Evolutionary conservation across 495 filamentous ascomycete species (phyloP), one percentile per base, ranked within the genome.

Genomic region (Neurospora sp.): DNA sequence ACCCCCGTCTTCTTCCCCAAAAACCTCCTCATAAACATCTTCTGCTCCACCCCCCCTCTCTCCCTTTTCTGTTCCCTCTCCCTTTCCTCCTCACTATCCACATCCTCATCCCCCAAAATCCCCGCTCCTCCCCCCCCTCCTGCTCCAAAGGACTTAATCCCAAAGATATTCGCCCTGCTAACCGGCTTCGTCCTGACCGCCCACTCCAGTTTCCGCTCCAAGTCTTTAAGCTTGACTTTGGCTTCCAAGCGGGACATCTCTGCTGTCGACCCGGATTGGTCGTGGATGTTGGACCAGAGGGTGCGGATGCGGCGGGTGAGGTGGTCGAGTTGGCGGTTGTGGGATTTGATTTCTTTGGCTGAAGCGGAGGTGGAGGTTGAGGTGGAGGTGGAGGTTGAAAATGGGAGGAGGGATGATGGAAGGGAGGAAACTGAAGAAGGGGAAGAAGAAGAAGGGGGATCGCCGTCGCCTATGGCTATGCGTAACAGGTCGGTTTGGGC

Each of bases 221-320:
- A 78, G 3, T 89, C 82, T 76, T 96, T 91, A 7, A 97, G 82
- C 31, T 85, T 86, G 61, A 88, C 86, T 78, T 96, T 95, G 0
- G 91, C 90, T 70, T 94, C 86, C 65, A 92, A 90, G 22, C 92
- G 86, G 20, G 88, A 88, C 71, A 94, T 86, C 78, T 90, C 87
- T 8, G 90, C 87, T 35, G 91, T 90, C 6, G 53, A 65, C 3
- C 22, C 53, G 37, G 92, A 92, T 1, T 89, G 86, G 77, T 94
- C 93, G 72, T 89, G 83, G 72, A 98, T 97, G 8, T 83, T 84
- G 18, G 86, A 87, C 78, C 90, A 91, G 61, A 96, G 87, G 27
- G 81, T 79, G 74, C 90, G 92, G 70, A 98, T 82, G 31, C 82
- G 82, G 18, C 82, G 78, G 16, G 88, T 85, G 3, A 98, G 82